Base-by-base conservation (phyloP, 148 eudicot species). In the Selenicereus undatus region DNA sequence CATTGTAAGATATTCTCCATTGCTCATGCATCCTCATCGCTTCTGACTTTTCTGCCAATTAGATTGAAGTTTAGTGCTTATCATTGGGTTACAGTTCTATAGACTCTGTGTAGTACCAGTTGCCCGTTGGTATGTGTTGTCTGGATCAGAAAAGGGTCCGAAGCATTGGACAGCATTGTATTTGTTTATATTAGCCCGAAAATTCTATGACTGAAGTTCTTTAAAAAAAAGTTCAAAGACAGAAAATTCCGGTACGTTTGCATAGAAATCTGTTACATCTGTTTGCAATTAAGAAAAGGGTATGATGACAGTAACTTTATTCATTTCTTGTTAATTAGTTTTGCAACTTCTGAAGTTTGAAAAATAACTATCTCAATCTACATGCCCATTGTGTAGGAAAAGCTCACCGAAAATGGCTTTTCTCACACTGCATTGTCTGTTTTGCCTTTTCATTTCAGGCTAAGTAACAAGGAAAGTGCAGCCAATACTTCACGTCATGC, bases 401-500 rank as follows among this genome's bases (percentile, higher is more conserved):
- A 64, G 26, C 5, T 60, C 48, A 56, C 16, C 7, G 14, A 48
- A 22, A 5, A 58, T 50, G 51, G 48, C 29, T 27, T 75, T 32
- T 75, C 79, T 75, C 65, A 81, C 76, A n/a, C 35, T 74, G 58
- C 22, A 21, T 27, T 64, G 30, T 54, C 62, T 77, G 24, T 39
- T 45, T 20, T 35, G 50, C 13, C 21, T 79, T 64, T 42, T 51
- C 35, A 27, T 75, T 83, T 68, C 91, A 96, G 97, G 88, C 83
- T 69, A 76, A 88, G 84, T 78, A 89, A 86, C 52, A 88, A 62
- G 80, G 90, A 83, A 79, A 70, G 73, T 73, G 91, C 82, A 48
- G 75, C 29, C 52, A 75, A 81, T 74, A 78, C 80, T 51, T 77
- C 82, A 79, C 69, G 65, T 70, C 77, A 75, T 74, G 54, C 77